Evolutionary conservation across 768 basidiomycete genomes (phyloP), one percentile per base, ranked within the genome.

Genomic region (Antrodiella citrinella): DNA sequence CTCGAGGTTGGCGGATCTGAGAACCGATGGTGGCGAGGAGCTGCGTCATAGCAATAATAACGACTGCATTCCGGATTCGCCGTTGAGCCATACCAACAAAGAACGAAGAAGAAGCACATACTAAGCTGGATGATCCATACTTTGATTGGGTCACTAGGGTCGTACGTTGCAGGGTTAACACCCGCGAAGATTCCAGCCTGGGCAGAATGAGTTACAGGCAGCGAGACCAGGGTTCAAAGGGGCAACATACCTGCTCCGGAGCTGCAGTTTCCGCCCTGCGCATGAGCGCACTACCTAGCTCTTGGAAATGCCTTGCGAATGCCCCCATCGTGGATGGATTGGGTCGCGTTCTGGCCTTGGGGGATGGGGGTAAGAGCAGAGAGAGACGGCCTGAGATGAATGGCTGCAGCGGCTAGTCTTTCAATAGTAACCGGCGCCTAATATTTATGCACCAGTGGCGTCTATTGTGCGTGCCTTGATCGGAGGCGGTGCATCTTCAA

Each of bases 1-100:
- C 94, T n/a, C 84, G 75, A 1, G 95, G 95, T 60, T 97, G 94
- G 26, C 80, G 81, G 26, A 95, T 80, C 49, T 75, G 81, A 5
- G 70, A 65, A 19, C 96, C 72, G 46, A 77, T 51, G 18, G 87
- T 65, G 0, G 80, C 74, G 9, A 97, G 78, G 4, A 86, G 51
- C 60, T 93, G 88, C 30, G 82, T 81, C 74, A 92, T 81, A 26
- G 67, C 67, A 50, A 96, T 74, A 69, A 98, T 92, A 56, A 97
- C 78, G 45, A 85, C 85, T 81, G 65, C 39, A 25, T 18, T 18
- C 5, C n/a, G 26, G 21, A 35, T 35, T 35, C 9, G 19, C 9
- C 9, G 42, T 43, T 18, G n/a, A 39, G 11, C 10, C 21, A 5
- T 18, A 19, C 5, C 41, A 9, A 43, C 9, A 22, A 7, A n/a